Conservation (phyloP, 1,139 yeast species). For the Suhomyces chickasaworum region DNA sequence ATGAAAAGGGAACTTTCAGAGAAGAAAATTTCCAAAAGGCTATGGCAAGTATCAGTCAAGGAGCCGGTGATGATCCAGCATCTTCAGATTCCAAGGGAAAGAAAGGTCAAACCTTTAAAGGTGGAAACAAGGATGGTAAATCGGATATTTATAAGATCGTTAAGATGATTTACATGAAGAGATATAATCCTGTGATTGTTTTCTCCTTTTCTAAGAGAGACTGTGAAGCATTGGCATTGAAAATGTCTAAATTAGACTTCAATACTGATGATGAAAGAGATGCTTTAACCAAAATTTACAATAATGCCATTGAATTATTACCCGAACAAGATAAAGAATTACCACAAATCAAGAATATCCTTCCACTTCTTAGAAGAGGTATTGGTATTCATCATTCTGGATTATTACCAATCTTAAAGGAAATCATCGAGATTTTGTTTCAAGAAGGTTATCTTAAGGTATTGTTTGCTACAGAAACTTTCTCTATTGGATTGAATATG, state of each 20-base stretch:
- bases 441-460: constrained; percentile 96
- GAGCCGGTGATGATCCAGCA: constrained; percentile 82
- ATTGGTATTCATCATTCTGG: constrained; percentile 99
- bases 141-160: constrained; percentile 96
- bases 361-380: constrained; percentile 88
- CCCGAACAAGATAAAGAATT: constrained; percentile 90
- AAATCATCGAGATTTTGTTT: constrained; percentile 92
- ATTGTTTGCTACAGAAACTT: constrained; percentile 95
- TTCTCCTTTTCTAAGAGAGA: constrained; percentile 96
- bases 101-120: constrained; percentile 85
- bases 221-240: constrained; percentile 90
- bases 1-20: constrained; percentile 92
- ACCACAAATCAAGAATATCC: constrained; percentile 89
- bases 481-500: constrained; percentile 96
- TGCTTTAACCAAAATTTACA: constrained; percentile 82
- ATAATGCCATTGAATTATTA: constrained; percentile 81
- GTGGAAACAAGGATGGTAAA: constrained; percentile 81
- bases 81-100: constrained; percentile 61
- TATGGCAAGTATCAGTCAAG: constrained; percentile 88
- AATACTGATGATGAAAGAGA: constrained; percentile 91
- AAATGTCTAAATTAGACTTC: constrained; percentile 93
- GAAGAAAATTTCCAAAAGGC: constrained; percentile 98
- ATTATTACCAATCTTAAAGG: constrained; percentile 89
- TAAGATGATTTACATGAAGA: constrained; percentile 94
- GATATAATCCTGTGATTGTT: constrained; percentile 96